phyloP scores from a whole-genome alignment of 2,329 filamentous ascomycete species.

The Colletotrichum higginsianum region DNA sequence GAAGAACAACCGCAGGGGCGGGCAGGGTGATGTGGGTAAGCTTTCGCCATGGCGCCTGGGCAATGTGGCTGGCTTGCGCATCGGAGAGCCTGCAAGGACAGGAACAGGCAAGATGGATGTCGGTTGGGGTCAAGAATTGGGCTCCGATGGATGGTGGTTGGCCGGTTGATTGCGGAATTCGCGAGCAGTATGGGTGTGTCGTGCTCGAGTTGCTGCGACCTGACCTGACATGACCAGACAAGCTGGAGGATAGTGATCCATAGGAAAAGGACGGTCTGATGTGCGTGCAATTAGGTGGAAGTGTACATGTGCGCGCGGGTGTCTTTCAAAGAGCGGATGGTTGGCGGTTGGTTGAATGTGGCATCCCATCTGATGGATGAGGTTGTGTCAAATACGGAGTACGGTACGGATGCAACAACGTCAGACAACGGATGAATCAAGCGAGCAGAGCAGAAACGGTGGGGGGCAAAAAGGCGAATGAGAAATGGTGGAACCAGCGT shows the following conservation, averaged over 20 bases:
- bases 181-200: background rate
- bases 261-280: slow-evolving; percentile 14
- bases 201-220: slow-evolving; percentile 8
- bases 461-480: background rate
- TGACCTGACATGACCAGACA: background rate
- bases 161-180: slow-evolving; percentile 2
- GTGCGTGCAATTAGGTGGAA: slow-evolving; percentile 1
- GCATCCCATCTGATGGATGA: slow-evolving; percentile 10
- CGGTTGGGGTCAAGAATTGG: slow-evolving; percentile 15
- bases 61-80: slow-evolving; percentile 16
- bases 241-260: slow-evolving; percentile 17
- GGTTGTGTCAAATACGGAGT: slow-evolving; percentile 9
- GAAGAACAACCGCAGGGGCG: background rate
- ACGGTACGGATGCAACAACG: background rate
- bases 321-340: background rate
- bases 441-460: slow-evolving; percentile 16
- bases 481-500: background rate
- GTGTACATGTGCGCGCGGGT: background rate
- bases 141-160: slow-evolving; percentile 5
- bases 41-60: slow-evolving; percentile 24
- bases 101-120: slow-evolving; percentile 22
- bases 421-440: slow-evolving; percentile 36
- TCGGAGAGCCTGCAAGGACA: background rate
- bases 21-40: slow-evolving; percentile 10
- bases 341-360: background rate